These are phyloP conservation scores for Cryptomeria japonica DNA, from an alignment of 75 land plant species.

Conservation along the genomic window DNA sequence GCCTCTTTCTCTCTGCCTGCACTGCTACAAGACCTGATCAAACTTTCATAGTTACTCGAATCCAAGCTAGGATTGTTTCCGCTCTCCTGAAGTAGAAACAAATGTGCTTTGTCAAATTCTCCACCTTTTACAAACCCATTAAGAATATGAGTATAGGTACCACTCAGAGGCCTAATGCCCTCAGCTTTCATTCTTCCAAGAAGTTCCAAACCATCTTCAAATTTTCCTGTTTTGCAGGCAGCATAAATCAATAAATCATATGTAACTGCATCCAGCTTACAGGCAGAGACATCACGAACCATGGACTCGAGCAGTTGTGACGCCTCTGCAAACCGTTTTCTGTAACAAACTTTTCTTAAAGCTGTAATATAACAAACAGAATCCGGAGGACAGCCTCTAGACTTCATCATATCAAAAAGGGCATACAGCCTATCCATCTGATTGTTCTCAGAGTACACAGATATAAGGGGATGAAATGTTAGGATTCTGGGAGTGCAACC, in stretches of 20 bases:
- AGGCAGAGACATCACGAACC: not conserved
- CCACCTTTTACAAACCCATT: not conserved
- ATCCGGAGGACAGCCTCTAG: not conserved
- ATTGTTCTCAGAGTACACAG: not conserved
- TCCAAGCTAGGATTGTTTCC: not conserved
- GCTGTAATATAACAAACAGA: not conserved
- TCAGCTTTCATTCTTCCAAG: not conserved
- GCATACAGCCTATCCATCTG: not conserved
- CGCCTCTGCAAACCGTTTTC: not conserved
- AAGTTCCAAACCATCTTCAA: not conserved
- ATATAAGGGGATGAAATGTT: not conserved
- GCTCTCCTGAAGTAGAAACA: not conserved
- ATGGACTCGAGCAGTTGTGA: not conserved
- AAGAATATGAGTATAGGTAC: not conserved
- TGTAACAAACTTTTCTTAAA: not conserved
- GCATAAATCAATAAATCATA: not conserved
- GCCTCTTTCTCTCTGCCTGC: not conserved
- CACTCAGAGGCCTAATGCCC: not conserved
- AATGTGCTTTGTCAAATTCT: constrained; percentile 1
- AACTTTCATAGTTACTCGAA: not conserved
- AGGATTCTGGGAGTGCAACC: not conserved
- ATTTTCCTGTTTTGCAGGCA: not conserved
- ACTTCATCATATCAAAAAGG: not conserved
- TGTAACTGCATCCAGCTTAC: not conserved
- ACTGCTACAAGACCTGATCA: not conserved